phyloP scores from a whole-genome alignment of 129 eudicot genomes.

The Ambrosia artemisiifolia region DNA sequence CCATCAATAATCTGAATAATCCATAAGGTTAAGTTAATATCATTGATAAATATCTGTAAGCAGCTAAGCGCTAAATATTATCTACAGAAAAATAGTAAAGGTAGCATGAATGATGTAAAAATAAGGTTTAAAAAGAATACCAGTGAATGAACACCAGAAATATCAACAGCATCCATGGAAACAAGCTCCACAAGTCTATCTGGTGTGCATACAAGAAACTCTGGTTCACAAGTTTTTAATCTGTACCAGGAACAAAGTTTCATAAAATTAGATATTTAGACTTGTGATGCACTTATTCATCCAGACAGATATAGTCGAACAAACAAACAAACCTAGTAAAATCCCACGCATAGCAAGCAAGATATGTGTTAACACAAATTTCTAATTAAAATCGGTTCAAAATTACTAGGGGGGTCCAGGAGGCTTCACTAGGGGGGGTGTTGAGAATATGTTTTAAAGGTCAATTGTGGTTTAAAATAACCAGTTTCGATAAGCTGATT shows the following conservation, averaged over 20 bases:
- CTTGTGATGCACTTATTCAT: no score
- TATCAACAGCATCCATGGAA: constrained; percentile 59
- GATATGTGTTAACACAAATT: background rate
- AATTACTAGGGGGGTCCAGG: background rate
- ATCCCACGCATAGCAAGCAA: no score
- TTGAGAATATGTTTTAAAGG: background rate
- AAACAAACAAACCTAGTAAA: no score
- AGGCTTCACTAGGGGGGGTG: no score
- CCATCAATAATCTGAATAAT: constrained; percentile 70
- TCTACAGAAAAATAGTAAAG: background rate
- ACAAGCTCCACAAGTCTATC: constrained; percentile 87
- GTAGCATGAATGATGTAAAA: background rate
- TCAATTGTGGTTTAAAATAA: background rate
- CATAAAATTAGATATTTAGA: background rate
- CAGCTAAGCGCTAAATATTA: no score
- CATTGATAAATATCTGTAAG: background rate
- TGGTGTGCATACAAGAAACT: constrained; percentile 86
- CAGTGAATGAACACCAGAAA: constrained; percentile 68
- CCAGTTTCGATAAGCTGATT: background rate
- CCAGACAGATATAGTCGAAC: no score
- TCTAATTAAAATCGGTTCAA: background rate
- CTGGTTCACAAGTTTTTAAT: constrained; percentile 83
- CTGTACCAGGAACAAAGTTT: constrained; percentile 29
- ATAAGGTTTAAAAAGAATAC: constrained; percentile 33
- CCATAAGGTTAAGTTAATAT: background rate